Evolutionary conservation across 176 grass and related monocot species (phyloP), one percentile per base, ranked within the genome.

Genomic region (maize (Zea mays)): DNA sequence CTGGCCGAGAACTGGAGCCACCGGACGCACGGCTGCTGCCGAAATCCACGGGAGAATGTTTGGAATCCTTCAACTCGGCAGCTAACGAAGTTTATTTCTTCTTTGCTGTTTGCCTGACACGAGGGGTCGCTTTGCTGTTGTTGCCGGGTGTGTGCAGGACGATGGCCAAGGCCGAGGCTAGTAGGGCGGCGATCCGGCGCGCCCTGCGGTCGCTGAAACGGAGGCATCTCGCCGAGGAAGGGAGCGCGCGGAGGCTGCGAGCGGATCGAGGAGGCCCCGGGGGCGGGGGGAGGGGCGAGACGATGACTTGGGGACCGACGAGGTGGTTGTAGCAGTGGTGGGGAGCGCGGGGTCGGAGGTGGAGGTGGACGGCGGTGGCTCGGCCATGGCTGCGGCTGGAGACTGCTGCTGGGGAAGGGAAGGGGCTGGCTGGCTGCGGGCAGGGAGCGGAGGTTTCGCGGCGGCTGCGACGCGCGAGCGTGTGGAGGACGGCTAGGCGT

Each of bases 211-310:
- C 75, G 21, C 86, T 99, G 73, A 82, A 86, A 72, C 78, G 50
- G 49, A 75, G 96, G 69, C 83, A 95, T 59, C 83, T 85, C 71
- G 55, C 85, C n/a, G 96, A 99, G 69, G 96, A 92, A 69, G 87
- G 84, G 6, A n/a, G 96, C 92, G 59, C 96, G 95, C 72, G 67
- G 82, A n/a, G n/a, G n/a, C n/a, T n/a, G n/a, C n/a, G n/a, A n/a
- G n/a, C n/a, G n/a, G n/a, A n/a, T n/a, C n/a, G n/a, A n/a, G n/a
- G n/a, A n/a, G n/a, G n/a, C n/a, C n/a, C n/a, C n/a, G n/a, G n/a
- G n/a, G n/a, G n/a, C n/a, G n/a, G n/a, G n/a, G n/a, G n/a, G n/a
- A n/a, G n/a, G n/a, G n/a, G n/a, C n/a, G n/a, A n/a, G n/a, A n/a
- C n/a, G n/a, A n/a, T n/a, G n/a, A n/a, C n/a, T n/a, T n/a, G n/a